A percentile compares a stretch with the other conserved stretches of the same genome.
phyloP scores from a whole-genome alignment of 2,329 filamentous ascomycete species.

The Aspergillus arachidicola region DNA sequence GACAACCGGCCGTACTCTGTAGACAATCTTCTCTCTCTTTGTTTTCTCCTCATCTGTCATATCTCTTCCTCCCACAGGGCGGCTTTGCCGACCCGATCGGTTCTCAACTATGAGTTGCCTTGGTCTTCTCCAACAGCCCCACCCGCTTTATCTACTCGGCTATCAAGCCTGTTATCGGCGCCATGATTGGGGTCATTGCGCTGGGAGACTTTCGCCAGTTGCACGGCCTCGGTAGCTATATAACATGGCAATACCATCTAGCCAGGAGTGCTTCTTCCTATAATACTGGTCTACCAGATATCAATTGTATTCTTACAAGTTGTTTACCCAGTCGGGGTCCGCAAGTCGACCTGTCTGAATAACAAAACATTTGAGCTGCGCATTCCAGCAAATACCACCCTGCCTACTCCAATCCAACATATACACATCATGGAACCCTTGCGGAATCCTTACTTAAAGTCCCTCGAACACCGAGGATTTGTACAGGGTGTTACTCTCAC shows the following conservation, averaged over 20 bases:
- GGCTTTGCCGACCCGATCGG: neutral
- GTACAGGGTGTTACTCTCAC: slow-evolving; percentile 54
- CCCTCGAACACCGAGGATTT: slow-evolving; percentile 46
- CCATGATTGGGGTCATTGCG: neutral
- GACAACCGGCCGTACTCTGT: neutral
- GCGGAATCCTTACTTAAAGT: slow-evolving; percentile 25
- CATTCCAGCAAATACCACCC: neutral
- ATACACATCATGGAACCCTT: slow-evolving; percentile 27
- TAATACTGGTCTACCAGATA: neutral
- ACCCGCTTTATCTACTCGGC: neutral
- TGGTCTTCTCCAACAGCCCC: neutral
- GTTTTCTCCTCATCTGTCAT: neutral
- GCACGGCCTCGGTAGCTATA: neutral
- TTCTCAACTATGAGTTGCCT: neutral
- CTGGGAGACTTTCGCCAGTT: neutral
- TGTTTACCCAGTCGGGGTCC: neutral
- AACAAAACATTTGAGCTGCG: neutral
- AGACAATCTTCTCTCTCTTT: neutral
- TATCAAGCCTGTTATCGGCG: neutral
- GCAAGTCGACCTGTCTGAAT: neutral
- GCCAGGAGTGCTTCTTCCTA: neutral
- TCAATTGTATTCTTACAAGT: neutral
- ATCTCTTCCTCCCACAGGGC: neutral
- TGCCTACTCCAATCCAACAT: neutral
- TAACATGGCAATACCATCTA: neutral